Conservation (phyloP, 768 basidiomycete species). For the Lentinula edodes region DNA sequence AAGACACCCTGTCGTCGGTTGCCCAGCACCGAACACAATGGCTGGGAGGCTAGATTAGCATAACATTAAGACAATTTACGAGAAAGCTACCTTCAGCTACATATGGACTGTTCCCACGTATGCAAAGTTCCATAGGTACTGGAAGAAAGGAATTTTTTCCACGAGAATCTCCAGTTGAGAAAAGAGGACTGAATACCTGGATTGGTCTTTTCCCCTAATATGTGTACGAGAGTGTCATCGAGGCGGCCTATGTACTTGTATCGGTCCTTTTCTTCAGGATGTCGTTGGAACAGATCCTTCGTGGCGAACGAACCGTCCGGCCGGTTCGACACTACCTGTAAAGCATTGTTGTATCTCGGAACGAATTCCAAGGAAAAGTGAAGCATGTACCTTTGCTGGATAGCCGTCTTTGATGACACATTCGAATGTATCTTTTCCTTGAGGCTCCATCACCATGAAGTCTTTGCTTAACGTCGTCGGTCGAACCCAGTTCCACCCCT, state of each 20-base stretch:
- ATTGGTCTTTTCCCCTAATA: slow-evolving; percentile 50
- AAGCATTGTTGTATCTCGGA: not conserved
- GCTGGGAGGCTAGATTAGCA: slow-evolving; percentile 16
- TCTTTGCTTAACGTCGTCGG: slow-evolving; percentile 18
- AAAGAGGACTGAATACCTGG: slow-evolving; percentile 20
- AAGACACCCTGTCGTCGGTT: slow-evolving; percentile 44
- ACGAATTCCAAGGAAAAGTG: not conserved
- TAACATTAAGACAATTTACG: not conserved
- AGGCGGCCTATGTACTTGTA: slow-evolving; percentile 32
- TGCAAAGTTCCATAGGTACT: slow-evolving; percentile 46
- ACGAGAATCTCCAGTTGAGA: not conserved
- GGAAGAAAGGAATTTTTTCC: not conserved
- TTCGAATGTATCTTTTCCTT: slow-evolving; percentile 38
- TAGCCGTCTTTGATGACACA: slow-evolving; percentile 46
- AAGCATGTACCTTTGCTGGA: slow-evolving; percentile 34
- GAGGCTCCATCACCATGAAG: slow-evolving; percentile 39
- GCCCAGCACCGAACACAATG: slow-evolving; percentile 46
- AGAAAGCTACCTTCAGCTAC: slow-evolving; percentile 31
- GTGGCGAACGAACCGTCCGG: slow-evolving; percentile 51
- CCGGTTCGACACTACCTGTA: slow-evolving; percentile 31
- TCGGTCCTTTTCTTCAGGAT: slow-evolving; percentile 29
- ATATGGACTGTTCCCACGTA: slow-evolving; percentile 42
- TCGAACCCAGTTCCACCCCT: slow-evolving; percentile 51
- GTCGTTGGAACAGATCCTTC: slow-evolving; percentile 47
- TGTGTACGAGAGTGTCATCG: slow-evolving; percentile 48